Percentiles rank a stretch among this genome's conserved stretches.
Evolutionary conservation across 495 filamentous ascomycete species (phyloP).

Genomic region (Cladorrhinum samala): DNA sequence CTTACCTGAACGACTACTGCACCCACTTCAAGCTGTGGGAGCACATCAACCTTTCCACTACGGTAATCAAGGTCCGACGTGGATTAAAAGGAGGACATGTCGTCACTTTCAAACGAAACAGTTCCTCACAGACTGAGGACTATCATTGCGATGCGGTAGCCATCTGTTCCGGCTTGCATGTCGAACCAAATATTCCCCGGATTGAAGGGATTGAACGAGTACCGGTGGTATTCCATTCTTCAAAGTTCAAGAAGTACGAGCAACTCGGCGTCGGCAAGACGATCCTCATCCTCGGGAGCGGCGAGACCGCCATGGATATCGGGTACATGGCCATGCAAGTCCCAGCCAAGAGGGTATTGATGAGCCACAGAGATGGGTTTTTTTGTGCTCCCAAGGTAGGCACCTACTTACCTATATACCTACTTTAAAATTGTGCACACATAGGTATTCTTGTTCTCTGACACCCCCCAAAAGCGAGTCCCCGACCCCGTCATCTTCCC

Average conservation of each 20-base stretch:
- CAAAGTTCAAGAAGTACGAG: conserved; percentile 34
- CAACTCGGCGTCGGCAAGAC: conserved; percentile 34
- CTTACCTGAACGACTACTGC: conserved; percentile 37
- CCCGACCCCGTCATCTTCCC: conserved; percentile 27
- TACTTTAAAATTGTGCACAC: background rate
- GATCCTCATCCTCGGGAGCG: conserved; percentile 38
- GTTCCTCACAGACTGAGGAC: conserved; percentile 7
- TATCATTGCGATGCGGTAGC: conserved; percentile 38
- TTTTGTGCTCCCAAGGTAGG: conserved; percentile 34
- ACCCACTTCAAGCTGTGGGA: conserved; percentile 34
- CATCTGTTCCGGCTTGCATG: conserved; percentile 40
- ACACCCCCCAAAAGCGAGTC: conserved; percentile 14
- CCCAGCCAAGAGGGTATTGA: conserved; percentile 31
- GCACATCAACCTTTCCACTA: conserved; percentile 30
- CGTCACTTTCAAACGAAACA: conserved; percentile 14
- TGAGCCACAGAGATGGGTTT: conserved; percentile 40
- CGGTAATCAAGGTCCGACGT: conserved; percentile 21
- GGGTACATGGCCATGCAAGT: conserved; percentile 36
- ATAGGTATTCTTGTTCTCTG: too few species aligned
- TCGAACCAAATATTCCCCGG: conserved; percentile 32
- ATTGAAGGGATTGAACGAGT: conserved; percentile 35
- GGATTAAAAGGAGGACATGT: conserved; percentile 21
- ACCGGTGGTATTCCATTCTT: conserved; percentile 34
- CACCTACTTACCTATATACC: too few species aligned
- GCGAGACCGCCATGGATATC: conserved; percentile 41